A percentile compares a stretch with the other conserved stretches of the same genome.
These are phyloP conservation scores for Dendrobium nobile DNA, from an alignment of 106 monocot species.

Conservation along the genomic window DNA sequence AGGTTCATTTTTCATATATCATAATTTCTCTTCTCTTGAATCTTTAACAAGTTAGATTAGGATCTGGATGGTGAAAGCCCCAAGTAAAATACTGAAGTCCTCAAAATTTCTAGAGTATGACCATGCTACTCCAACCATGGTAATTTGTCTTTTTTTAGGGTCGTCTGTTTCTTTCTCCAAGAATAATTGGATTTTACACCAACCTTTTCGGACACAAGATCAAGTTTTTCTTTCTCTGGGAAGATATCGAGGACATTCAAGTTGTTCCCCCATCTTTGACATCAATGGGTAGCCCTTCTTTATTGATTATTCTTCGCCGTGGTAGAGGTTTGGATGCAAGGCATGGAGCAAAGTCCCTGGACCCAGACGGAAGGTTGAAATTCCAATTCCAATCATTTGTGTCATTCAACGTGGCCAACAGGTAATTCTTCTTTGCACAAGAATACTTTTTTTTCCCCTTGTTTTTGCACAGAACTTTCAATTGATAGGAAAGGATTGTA, in stretches of 20 bases:
- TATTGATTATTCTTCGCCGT: conserved; percentile 53
- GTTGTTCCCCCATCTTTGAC: conserved; percentile 58
- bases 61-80: background rate
- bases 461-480: background rate
- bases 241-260: conserved; percentile 84
- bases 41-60: background rate
- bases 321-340: conserved; percentile 78
- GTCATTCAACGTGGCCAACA: conserved; percentile 63
- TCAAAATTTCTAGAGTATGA: background rate
- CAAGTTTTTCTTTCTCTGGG: conserved; percentile 90
- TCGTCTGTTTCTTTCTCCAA: conserved; percentile 81
- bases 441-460: background rate
- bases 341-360: conserved; percentile 65
- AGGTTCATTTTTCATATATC: conserved; percentile 30
- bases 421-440: conserved; percentile 25
- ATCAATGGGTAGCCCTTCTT: conserved; percentile 71
- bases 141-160: conserved; percentile 32
- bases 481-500: background rate
- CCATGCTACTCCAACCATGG: background rate
- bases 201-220: conserved; percentile 86
- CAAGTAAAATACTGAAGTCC: background rate
- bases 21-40: background rate
- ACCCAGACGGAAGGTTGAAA: conserved; percentile 62
- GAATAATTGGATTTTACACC: conserved; percentile 78
- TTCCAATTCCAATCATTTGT: conserved; percentile 88